phyloP scores from a whole-genome alignment of 257 asterid genomes.

The Fraxinus cuspidata region DNA sequence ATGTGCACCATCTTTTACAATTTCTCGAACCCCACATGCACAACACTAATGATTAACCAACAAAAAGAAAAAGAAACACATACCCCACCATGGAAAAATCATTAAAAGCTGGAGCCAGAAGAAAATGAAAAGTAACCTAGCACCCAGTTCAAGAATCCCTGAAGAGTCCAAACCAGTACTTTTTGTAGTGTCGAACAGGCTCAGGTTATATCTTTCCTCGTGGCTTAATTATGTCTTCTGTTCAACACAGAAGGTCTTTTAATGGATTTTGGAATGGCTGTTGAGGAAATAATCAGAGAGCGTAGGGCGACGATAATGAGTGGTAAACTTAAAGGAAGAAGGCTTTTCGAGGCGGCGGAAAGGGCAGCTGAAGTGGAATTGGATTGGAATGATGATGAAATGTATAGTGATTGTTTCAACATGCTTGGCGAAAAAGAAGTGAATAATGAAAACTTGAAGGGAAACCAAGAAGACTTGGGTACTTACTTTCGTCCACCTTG shows the following conservation, averaged over 20 bases:
- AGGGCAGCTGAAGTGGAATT: slow-evolving; percentile 14
- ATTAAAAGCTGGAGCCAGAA: slow-evolving; percentile 31
- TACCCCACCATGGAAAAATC: slow-evolving; percentile 36
- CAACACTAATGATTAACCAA: slow-evolving; percentile 4
- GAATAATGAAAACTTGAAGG: neutral
- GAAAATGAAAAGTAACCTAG: slow-evolving; percentile 23
- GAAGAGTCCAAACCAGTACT: slow-evolving; percentile 11
- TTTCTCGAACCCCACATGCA: slow-evolving; percentile 7
- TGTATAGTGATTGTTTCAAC: slow-evolving; percentile 9
- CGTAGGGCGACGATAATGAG: slow-evolving; percentile 44
- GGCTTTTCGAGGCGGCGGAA: slow-evolving; percentile 33
- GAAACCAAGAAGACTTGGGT: neutral
- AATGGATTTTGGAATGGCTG: slow-evolving; percentile 26
- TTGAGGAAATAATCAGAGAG: slow-evolving; percentile 45
- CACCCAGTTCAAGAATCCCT: slow-evolving; percentile 27
- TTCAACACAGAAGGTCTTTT: slow-evolving; percentile 34
- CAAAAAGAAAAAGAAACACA: slow-evolving; percentile 15
- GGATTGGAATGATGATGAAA: slow-evolving; percentile 9
- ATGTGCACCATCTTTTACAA: slow-evolving; percentile 13
- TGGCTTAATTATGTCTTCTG: slow-evolving; percentile 41
- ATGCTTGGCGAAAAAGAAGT: slow-evolving; percentile 16
- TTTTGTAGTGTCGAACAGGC: slow-evolving; percentile 13
- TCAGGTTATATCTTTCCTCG: slow-evolving; percentile 10
- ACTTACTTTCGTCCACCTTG: neutral
- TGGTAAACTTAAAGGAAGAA: slow-evolving; percentile 44